Conservation (phyloP, 2,329 filamentous ascomycete genomes). For the Chaetomium olivaceum region DNA sequence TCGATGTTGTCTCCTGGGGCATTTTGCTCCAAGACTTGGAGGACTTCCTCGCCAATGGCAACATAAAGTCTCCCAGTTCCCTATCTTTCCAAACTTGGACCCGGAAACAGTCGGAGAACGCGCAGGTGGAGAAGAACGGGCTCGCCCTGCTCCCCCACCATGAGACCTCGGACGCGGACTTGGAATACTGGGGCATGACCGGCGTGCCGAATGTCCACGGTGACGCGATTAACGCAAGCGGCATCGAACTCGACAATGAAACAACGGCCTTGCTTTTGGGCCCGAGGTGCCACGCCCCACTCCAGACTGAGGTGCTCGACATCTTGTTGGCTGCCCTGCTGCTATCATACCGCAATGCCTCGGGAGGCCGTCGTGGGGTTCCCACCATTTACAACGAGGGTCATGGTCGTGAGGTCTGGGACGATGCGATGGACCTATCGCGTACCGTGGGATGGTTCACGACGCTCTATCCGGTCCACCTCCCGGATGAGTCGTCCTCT, state of each 20-base stretch:
- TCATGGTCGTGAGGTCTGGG: conserved; percentile 44
- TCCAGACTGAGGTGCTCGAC: conserved; percentile 43
- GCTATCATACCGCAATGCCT: conserved; percentile 39
- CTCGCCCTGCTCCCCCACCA: conserved; percentile 26
- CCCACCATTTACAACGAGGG: conserved; percentile 44
- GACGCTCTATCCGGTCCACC: conserved; percentile 41
- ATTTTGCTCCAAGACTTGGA: conserved; percentile 48
- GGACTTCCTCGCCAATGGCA: conserved; percentile 36
- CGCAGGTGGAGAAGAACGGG: conserved; percentile 21
- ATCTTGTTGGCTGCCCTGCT: conserved; percentile 41
- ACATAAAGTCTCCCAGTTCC: conserved; percentile 16
- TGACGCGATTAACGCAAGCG: conserved; percentile 18
- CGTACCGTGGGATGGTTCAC: conserved; percentile 50
- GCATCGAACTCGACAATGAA: conserved; percentile 17
- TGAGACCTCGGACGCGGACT: conserved; percentile 15
- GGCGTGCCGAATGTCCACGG: conserved; percentile 29
- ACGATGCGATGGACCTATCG: conserved; percentile 39
- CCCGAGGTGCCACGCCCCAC: conserved; percentile 33
- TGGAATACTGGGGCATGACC: conserved; percentile 35
- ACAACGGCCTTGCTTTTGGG: conserved; percentile 42
- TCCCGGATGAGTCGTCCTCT: conserved; percentile 15
- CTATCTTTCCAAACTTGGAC: conserved; percentile 44
- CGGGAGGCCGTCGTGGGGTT: conserved; percentile 34
- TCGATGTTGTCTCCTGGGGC: conserved; percentile 51
- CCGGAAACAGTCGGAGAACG: conserved; percentile 34